Conservation (phyloP, 148 eudicot species). For the Simmondsia chinensis region DNA sequence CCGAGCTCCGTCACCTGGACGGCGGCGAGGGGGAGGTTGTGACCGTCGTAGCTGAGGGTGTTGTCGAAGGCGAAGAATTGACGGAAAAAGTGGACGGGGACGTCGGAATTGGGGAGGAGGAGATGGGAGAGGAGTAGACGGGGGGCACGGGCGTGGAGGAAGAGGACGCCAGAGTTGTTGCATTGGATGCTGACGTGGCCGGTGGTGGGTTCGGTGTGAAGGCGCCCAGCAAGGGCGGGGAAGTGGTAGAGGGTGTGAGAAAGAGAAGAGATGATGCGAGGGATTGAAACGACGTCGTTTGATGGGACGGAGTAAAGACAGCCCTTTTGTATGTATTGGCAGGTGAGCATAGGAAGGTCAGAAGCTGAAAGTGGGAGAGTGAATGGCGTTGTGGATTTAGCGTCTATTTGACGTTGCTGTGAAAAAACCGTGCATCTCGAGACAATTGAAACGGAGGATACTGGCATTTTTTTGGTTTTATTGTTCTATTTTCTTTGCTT, state of each 20-base stretch:
- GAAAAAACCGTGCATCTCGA: too few relatives aligned
- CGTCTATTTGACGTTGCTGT: too few relatives aligned
- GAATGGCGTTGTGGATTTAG: constrained; percentile 28
- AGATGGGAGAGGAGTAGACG: constrained; percentile 24
- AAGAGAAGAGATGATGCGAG: constrained; percentile 20
- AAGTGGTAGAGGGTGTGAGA: constrained; percentile 41
- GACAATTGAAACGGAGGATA: too few relatives aligned
- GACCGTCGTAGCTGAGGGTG: constrained; percentile 61
- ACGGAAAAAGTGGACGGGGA: constrained; percentile 37
- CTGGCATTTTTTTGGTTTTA: too few relatives aligned
- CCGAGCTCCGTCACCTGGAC: constrained; percentile 69
- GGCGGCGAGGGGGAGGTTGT: constrained; percentile 42
- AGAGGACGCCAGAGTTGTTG: constrained; percentile 48
- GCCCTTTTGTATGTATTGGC: constrained; percentile 88
- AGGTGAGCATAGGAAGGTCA: constrained; percentile 83
- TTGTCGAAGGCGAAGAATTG: constrained; percentile 44
- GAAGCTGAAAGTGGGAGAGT: constrained; percentile 48
- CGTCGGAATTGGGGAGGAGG: constrained; percentile 28
- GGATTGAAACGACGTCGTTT: background rate
- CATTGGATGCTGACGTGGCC: constrained; percentile 53
- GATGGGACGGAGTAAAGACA: constrained; percentile 38
- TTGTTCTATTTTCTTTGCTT: too few relatives aligned
- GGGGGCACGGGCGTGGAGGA: constrained; percentile 36
- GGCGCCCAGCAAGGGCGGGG: constrained; percentile 70
- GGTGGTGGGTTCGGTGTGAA: constrained; percentile 32